These are phyloP conservation scores for Stachybotrys chartarum DNA, from an alignment of 2,329 filamentous ascomycete genomes.

Conservation along the genomic window DNA sequence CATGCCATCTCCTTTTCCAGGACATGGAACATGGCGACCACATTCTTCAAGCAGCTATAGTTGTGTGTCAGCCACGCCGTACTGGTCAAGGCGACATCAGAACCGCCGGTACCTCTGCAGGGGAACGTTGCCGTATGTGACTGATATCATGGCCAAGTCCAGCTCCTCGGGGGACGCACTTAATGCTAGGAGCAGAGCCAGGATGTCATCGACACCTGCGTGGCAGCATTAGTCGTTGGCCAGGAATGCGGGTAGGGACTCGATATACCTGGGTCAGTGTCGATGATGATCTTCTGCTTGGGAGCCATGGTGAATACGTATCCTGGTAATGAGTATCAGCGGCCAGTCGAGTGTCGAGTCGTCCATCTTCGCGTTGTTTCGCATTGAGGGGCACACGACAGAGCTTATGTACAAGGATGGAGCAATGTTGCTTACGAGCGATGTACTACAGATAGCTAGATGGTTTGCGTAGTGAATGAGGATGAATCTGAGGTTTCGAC, in stretches of 20 bases:
- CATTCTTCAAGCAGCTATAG: constrained; percentile 73
- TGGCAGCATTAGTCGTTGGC: constrained; percentile 1
- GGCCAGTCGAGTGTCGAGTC: no score
- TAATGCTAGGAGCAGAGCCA: constrained; percentile 82
- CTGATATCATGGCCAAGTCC: constrained; percentile 75
- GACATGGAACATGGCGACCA: constrained; percentile 84
- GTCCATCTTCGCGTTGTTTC: no score
- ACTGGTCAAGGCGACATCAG: background rate
- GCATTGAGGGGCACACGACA: background rate
- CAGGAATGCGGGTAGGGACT: no score
- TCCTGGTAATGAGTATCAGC: no score
- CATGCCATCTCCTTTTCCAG: constrained; percentile 84
- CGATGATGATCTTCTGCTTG: constrained; percentile 79
- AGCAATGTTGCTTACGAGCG: background rate
- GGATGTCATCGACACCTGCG: constrained; percentile 76
- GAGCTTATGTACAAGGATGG: background rate
- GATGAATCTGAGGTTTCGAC: no score
- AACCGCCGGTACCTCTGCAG: constrained; percentile 52
- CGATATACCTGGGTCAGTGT: constrained; percentile 75
- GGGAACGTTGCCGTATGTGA: constrained; percentile 92
- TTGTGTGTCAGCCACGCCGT: background rate
- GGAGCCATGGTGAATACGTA: constrained; percentile 45
- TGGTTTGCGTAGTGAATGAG: no score
- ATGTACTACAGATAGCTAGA: background rate
- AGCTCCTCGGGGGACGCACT: constrained; percentile 76